Evolutionary conservation across 2,329 filamentous ascomycete species (phyloP).

Genomic region (Penicillium sp.): DNA sequence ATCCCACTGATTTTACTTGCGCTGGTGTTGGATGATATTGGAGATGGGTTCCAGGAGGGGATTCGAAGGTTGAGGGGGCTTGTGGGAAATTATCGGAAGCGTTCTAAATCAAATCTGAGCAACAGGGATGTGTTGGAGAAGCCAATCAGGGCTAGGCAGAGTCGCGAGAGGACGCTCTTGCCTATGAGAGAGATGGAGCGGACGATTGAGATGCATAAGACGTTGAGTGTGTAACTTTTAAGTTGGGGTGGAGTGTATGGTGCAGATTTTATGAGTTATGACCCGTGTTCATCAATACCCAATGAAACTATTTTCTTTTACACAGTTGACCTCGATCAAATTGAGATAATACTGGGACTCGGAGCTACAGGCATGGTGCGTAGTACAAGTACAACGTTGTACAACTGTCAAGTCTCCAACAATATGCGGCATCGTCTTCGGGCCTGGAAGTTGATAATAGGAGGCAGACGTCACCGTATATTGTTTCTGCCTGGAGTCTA

Average conservation of each 20-base stretch:
- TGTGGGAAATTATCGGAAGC: constrained; percentile 20
- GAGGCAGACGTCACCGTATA: neutral
- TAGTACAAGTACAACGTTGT: too few relatives aligned
- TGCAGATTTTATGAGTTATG: constrained; percentile 10
- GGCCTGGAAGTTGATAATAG: too few relatives aligned
- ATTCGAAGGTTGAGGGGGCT: constrained; percentile 30
- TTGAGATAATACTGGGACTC: too few relatives aligned
- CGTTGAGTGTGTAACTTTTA: constrained; percentile 16
- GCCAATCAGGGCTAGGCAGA: constrained; percentile 3
- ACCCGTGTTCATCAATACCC: neutral
- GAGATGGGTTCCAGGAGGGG: constrained; percentile 35
- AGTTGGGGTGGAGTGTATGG: neutral
- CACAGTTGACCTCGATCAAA: neutral
- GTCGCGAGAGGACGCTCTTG: constrained; percentile 13
- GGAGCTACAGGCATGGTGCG: too few relatives aligned
- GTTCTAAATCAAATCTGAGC: neutral
- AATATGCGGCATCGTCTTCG: too few relatives aligned
- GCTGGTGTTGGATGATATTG: constrained; percentile 51
- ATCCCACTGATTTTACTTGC: constrained; percentile 56
- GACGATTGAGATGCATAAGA: constrained; percentile 29
- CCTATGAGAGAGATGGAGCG: constrained; percentile 14
- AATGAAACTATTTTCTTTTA: neutral
- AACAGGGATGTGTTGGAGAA: constrained; percentile 1
- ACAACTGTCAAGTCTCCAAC: too few relatives aligned
- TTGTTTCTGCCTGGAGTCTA: neutral